Base-by-base conservation (phyloP, 352 stramenopile species). In the Phytophthora fragariae region DNA sequence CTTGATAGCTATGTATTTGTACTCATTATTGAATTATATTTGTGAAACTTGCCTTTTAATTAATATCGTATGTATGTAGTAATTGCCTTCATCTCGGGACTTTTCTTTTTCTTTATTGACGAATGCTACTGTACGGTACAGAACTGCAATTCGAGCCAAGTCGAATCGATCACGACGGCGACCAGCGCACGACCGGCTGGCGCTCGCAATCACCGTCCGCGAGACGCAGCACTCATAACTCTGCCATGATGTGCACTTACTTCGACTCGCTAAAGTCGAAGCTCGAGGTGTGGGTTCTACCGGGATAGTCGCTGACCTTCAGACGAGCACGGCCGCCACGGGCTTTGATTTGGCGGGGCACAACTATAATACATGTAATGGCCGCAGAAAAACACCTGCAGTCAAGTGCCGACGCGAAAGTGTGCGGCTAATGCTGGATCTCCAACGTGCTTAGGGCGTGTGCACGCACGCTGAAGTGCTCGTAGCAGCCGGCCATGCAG, bases 341-440 rank as follows among this genome's bases (percentile, higher is more conserved):
- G n/a, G 7, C 33, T 71, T 71, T 60, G 64, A 19, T 58, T 68
- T 57, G 57, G 65, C 31, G 27, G 21, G 33, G 19, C 27, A 14
- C 5, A n/a, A 37, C 49, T 72, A 72, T 21, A 21, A 21, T 21
- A 21, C 19, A 21, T 21, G 19, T 72, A 72, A 72, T 72, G 35
- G 14, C 57, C 49, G n/a, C 14, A n/a, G 19, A 52, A 37, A 68
- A 47, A 21, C 24, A 19, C 56, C 49, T 71, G 56, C 46, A 57
- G 44, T 5, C 27, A 3, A 5, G 21, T 2, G 50, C 21, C 50
- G 59, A 63, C 66, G 66, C 66, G 66, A 68, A 73, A 73, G 66
- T 33, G 53, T 21, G 14, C 54, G 9, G 29, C 5, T 17, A 46
- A 46, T 10, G 54, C 54, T 14, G 39, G 5, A 55, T 65, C 24